Percentiles rank a stretch among this genome's conserved stretches.
phyloP scores from a whole-genome alignment of 192 early-diverging fungal genomes.

The Entomortierella parvispora region DNA sequence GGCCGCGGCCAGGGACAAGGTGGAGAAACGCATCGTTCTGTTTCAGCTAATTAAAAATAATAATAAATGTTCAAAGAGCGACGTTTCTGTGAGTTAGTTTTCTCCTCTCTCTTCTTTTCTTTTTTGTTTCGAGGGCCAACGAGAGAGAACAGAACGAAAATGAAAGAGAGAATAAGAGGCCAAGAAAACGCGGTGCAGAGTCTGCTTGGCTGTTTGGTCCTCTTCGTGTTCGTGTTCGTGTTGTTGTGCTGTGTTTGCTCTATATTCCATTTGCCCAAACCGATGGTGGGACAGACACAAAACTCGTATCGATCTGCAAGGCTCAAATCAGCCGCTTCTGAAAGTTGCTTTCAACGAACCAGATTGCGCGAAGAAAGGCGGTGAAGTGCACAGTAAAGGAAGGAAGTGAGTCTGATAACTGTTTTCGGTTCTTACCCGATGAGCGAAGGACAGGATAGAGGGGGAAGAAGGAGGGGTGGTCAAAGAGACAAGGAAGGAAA shows the following conservation, averaged over 20 bases:
- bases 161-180: background rate
- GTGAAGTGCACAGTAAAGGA: too few relatives aligned
- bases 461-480: background rate
- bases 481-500: background rate
- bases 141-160: background rate
- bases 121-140: background rate
- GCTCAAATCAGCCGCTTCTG: too few relatives aligned
- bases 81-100: background rate
- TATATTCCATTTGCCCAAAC: background rate
- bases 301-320: too few relatives aligned
- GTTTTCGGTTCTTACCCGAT: too few relatives aligned
- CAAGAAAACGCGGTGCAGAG: background rate
- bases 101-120: slow-evolving; percentile 1
- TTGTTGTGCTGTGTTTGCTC: background rate
- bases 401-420: too few relatives aligned
- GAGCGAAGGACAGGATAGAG: background rate
- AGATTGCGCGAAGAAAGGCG: too few relatives aligned
- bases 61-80: background rate
- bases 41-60: slow-evolving; percentile 7
- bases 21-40: slow-evolving; percentile 28
- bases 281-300: too few relatives aligned
- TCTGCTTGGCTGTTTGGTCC: background rate
- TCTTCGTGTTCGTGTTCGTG: too few relatives aligned
- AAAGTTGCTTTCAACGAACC: too few relatives aligned
- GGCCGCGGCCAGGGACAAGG: slow-evolving; percentile 33